Conservation (phyloP, 2,329 filamentous ascomycete species). For the Verticillium albo-atrum region DNA sequence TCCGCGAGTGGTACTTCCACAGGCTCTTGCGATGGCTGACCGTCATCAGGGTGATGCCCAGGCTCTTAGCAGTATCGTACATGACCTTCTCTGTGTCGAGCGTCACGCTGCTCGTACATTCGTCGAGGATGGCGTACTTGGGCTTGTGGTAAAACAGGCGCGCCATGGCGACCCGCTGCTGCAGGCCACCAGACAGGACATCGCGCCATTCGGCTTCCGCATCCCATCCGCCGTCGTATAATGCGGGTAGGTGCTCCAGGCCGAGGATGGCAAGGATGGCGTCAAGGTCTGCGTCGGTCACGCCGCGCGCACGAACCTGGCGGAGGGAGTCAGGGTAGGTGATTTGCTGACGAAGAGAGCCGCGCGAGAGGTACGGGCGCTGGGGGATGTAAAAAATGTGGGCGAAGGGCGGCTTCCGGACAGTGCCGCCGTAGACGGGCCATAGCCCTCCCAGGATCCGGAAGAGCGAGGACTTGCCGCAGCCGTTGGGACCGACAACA, state of each 20-base stretch:
- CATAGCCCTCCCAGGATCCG: conserved; percentile 93
- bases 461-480: conserved; percentile 94
- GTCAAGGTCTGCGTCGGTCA: conserved; percentile 77
- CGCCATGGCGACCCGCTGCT: conserved; percentile 96
- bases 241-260: conserved; percentile 75
- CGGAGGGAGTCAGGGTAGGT: conserved; percentile 90
- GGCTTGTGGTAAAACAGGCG: conserved; percentile 90
- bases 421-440: conserved; percentile 94
- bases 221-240: conserved; percentile 78
- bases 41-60: conserved; percentile 95
- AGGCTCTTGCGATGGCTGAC: conserved; percentile 86
- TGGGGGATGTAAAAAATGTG: conserved; percentile 99
- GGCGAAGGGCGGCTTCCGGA: conserved; percentile 84
- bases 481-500: conserved; percentile 94
- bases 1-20: conserved; percentile 95
- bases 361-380: conserved; percentile 85
- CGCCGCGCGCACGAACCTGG: conserved; percentile 79
- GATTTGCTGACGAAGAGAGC: conserved; percentile 91
- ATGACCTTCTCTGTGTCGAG: conserved; percentile 91
- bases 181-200: conserved; percentile 83
- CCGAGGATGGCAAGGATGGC: conserved; percentile 74
- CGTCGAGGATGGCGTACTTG: conserved; percentile 91
- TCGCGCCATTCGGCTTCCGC: conserved; percentile 96
- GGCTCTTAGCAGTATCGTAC: conserved; percentile 91
- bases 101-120: conserved; percentile 94